Percentiles rank a stretch among this genome's conserved stretches.
phyloP scores from a whole-genome alignment of 257 asterid genomes.

The Linderniella brevidens region DNA sequence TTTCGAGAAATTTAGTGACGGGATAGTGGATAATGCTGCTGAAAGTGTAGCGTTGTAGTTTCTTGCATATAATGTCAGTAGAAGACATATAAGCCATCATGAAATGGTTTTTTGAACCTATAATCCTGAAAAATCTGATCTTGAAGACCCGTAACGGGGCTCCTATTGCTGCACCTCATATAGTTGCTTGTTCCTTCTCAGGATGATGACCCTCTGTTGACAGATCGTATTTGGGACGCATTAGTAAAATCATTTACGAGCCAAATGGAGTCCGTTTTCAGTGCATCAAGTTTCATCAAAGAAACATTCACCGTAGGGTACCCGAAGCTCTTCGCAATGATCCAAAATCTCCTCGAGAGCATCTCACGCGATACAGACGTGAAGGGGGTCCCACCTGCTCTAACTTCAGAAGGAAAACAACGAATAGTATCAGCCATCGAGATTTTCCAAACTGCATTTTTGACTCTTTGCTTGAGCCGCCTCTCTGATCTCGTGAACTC shows the following conservation, averaged over 20 bases:
- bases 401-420: conserved; percentile 71
- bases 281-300: conserved; percentile 89
- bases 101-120: too few relatives aligned
- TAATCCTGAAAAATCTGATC: not conserved
- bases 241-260: conserved; percentile 73
- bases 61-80: too few relatives aligned
- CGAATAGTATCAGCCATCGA: conserved; percentile 64
- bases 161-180: conserved; percentile 10
- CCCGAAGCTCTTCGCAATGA: conserved; percentile 73
- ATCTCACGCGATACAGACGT: conserved; percentile 97
- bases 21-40: too few relatives aligned
- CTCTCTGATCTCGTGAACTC: conserved; percentile 76
- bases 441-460: conserved; percentile 68
- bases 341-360: conserved; percentile 82
- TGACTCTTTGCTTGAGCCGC: conserved; percentile 60
- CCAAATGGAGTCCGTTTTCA: conserved; percentile 91
- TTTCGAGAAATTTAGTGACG: too few relatives aligned
- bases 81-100: too few relatives aligned
- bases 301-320: conserved; percentile 83
- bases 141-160: not conserved
- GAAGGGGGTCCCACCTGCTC: conserved; percentile 91
- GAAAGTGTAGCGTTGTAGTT: too few relatives aligned
- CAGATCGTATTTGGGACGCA: conserved; percentile 93
- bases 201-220: conserved; percentile 85
- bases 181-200: conserved; percentile 17